Base-by-base conservation (phyloP, 164 flowering plant species). In the Pachysandra terminalis region DNA sequence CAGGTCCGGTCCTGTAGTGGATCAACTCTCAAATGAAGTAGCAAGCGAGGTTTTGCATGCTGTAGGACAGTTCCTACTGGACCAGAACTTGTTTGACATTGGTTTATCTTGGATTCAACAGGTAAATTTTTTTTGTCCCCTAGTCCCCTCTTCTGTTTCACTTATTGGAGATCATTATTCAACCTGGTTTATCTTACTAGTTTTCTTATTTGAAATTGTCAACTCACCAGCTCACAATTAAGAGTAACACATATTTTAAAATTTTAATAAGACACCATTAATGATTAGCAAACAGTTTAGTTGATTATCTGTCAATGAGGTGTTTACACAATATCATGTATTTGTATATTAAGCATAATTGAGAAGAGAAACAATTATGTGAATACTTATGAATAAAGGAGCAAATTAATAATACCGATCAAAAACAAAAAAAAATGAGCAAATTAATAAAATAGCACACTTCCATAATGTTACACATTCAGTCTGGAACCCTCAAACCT, bases 51-150 rank as follows among this genome's bases (percentile, higher is more conserved):
- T 83, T 76, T 71, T 95, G 78, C 73, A 84, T 80, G 91, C 87
- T 41, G 77, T 88, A 40, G 87, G 79, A 59, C 96, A 87, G 81
- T 84, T 87, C 78, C 74, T 95, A 9, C 74, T 78, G 65, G 97
- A 92, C 59, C 96, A 77, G 68, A 89, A 81, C 76, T 70, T 90
- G 78, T 75, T 81, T 57, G 94, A 92, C 74, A 75, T 89, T 26
- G 84, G 88, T 71, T 83, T 92, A 65, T 83, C 81, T 26, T 95
- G 99, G 99, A 78, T 81, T 74, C 96, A 95, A 60, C 97, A 92
- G 99, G 99, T 92, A 84, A 8, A 64, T 7, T 15, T 40, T 51
- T 66, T 23, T 24, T 61, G 22, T 27, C 16, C 26, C 25, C n/a
- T 24, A 7, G 17, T 27, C 1, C 22, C 26, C 13, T 37, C 35